Evolutionary conservation across 306 rosid genomes (phyloP), one percentile per base, ranked within the genome.

Genomic region (Prunus campanulata): DNA sequence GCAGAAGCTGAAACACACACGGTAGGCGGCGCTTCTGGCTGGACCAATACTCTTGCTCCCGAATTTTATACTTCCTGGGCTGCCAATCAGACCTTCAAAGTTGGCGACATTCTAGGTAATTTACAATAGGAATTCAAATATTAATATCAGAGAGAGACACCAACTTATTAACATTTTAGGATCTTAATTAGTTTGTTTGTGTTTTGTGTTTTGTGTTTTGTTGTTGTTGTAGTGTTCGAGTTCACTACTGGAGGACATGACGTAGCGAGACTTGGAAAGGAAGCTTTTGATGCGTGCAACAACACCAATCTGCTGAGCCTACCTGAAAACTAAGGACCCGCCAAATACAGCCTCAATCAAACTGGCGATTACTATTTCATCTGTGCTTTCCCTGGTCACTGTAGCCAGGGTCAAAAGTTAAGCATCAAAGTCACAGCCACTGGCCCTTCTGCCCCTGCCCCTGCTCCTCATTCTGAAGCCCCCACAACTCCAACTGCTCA

Each of bases 371-470:
- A 68, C 67, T 77, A 67, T 30, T 77, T 77, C 74, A 68, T 68
- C 66, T 77, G 80, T 56, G 5, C 13, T 24, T 55, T 77, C 29
- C 3, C 66, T 1, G 74, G 20, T 14, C 80, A 67, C 19, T 77
- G 80, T 42, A 25, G 8, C 67, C 18, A 35, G 20, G 80, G 80
- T 44, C 80, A 77, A 48, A 77, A 77, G 60, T 68, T 77, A n/a
- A 44, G 66, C 46, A 68, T 77, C 42, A 14, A 46, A 6, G 67
- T 56, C 6, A n/a, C 66, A 25, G 67, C 67, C 11, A 6, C 49
- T n/a, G 12, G n/a, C 19, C 5, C 3, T 30, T n/a, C 65, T 11
- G 29, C 42, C 0, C 60, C 51, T 29, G 25, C 62, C 3, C 61
- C 47, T 13, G 56, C 50, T 18, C 55, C 56, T 39, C 25, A 39